Evolutionary conservation across 768 basidiomycete species (phyloP).

Genomic region (Russula lepida): DNA sequence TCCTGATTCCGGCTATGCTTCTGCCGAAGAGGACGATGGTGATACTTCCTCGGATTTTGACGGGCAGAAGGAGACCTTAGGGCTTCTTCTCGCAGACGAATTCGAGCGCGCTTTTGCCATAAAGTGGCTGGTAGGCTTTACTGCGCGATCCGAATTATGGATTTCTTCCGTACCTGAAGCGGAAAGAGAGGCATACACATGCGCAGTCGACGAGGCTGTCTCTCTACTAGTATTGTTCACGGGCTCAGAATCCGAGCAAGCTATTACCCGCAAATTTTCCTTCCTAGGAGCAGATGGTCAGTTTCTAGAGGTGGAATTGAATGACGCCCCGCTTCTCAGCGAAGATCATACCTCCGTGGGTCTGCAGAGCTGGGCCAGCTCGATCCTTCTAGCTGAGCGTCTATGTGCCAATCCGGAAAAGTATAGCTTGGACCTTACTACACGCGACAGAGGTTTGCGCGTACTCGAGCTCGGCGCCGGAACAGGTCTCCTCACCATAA

Average conservation of each 20-base stretch:
- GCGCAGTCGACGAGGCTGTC: slow-evolving; percentile 49
- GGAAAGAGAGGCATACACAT: slow-evolving; percentile 35
- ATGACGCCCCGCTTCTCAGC: slow-evolving; percentile 56
- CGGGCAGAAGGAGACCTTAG: slow-evolving; percentile 28
- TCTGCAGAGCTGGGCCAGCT: slow-evolving; percentile 78
- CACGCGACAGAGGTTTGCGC: slow-evolving; percentile 1
- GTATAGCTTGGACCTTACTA: slow-evolving; percentile 29
- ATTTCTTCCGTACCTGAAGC: slow-evolving; percentile 21
- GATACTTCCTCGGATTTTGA: slow-evolving; percentile 16
- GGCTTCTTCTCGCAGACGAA: slow-evolving; percentile 49
- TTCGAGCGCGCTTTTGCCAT: slow-evolving; percentile 63
- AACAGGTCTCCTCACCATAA: slow-evolving; percentile 75
- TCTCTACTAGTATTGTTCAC: slow-evolving; percentile 47
- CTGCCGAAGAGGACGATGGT: slow-evolving; percentile 34
- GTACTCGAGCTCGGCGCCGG: slow-evolving; percentile 81
- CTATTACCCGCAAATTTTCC: slow-evolving; percentile 45
- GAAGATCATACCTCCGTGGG: slow-evolving; percentile 75
- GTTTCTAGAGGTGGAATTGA: slow-evolving; percentile 45
- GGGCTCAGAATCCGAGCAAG: slow-evolving; percentile 33
- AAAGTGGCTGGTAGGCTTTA: slow-evolving; percentile 66
- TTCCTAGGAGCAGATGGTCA: slow-evolving; percentile 29
- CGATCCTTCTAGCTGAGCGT: slow-evolving; percentile 59
- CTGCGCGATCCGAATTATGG: slow-evolving; percentile 54
- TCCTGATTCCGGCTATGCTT: slow-evolving; percentile 74
- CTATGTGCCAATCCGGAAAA: slow-evolving; percentile 42